phyloP scores from a whole-genome alignment of 164 flowering plant species.

The Berberis vulgaris region DNA sequence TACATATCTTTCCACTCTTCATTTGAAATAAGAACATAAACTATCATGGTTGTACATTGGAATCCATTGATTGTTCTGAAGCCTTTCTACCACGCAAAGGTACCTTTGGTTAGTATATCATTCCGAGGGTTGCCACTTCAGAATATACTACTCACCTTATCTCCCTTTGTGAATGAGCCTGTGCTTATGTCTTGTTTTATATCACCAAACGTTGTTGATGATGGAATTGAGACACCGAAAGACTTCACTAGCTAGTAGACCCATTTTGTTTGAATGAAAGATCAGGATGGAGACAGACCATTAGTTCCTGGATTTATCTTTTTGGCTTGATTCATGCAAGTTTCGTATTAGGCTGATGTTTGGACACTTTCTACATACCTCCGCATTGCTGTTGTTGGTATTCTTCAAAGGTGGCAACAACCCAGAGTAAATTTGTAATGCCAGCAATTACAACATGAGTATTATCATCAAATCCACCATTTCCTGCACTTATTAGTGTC shows the following conservation, averaged over 20 bases:
- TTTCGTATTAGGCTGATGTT: slow-evolving; percentile 47
- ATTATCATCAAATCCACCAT: slow-evolving; percentile 31
- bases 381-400: slow-evolving; percentile 55
- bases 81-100: slow-evolving; percentile 55
- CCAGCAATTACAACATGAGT: slow-evolving; percentile 58
- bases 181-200: slow-evolving; percentile 30
- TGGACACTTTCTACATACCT: slow-evolving; percentile 59
- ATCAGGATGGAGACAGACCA: slow-evolving; percentile 47
- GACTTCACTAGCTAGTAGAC: slow-evolving; percentile 27
- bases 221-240: slow-evolving; percentile 30
- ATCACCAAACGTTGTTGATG: slow-evolving; percentile 43
- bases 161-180: slow-evolving; percentile 35
- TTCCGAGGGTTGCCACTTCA: slow-evolving; percentile 56
- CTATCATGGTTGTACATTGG: slow-evolving; percentile 58
- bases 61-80: slow-evolving; percentile 28
- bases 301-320: slow-evolving; percentile 17
- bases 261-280: slow-evolving; percentile 28
- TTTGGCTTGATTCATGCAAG: slow-evolving; percentile 39
- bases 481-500: slow-evolving; percentile 30
- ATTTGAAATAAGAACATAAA: slow-evolving; percentile 39
- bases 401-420: slow-evolving; percentile 50
- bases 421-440: slow-evolving; percentile 53
- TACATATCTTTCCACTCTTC: slow-evolving; percentile 7
- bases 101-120: slow-evolving; percentile 61
- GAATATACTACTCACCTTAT: slow-evolving; percentile 33